Evolutionary conservation across 176 grass and related monocot species (phyloP).

Genomic region (Carex parvula): DNA sequence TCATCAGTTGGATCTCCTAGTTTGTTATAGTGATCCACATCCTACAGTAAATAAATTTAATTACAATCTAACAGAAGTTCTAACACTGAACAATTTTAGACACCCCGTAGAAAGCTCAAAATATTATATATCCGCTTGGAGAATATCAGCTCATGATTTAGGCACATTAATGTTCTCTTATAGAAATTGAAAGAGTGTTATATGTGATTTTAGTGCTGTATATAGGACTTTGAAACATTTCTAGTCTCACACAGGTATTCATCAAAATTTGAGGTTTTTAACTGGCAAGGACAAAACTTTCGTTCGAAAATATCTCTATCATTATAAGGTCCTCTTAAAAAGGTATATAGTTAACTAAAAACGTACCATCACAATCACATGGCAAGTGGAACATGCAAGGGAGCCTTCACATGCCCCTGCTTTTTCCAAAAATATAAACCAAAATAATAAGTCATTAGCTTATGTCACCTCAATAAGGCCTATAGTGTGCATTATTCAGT

Average conservation of each 20-base stretch:
- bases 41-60: slow-evolving; percentile 42
- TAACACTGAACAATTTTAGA: not conserved
- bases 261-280: not conserved
- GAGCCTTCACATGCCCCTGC: slow-evolving; percentile 94
- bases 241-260: not conserved
- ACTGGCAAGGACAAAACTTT: not conserved
- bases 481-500: not conserved
- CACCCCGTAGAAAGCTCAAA: not conserved
- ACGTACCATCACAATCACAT: slow-evolving; percentile 91
- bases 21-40: slow-evolving; percentile 80
- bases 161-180: not conserved
- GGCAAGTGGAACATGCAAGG: slow-evolving; percentile 90
- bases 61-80: slow-evolving; percentile 11
- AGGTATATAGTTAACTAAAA: not conserved
- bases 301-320: not conserved
- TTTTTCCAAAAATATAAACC: slow-evolving; percentile 27
- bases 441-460: not conserved
- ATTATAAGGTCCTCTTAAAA: not conserved
- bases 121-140: not conserved
- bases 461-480: not conserved
- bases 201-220: not conserved
- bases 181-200: not conserved
- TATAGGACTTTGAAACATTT: not conserved
- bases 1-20: slow-evolving; percentile 90
- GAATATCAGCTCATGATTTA: not conserved